Conservation (phyloP, 768 basidiomycete genomes). For the Amanita subjunquillea region DNA sequence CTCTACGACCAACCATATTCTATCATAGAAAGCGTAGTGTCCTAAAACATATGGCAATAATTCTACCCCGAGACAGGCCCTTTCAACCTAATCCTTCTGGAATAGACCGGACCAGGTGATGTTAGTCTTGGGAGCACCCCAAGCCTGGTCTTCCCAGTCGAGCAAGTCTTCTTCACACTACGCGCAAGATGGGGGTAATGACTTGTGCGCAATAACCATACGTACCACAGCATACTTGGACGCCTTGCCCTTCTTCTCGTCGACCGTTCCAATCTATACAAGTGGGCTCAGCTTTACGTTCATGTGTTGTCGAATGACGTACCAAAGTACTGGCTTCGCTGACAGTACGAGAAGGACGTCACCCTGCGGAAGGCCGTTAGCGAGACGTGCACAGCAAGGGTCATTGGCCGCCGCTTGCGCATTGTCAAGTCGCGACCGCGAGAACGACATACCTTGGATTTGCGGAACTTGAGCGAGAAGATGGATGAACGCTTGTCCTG, state of each 20-base stretch:
- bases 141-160: conserved; percentile 1
- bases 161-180: conserved; percentile 1
- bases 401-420: not conserved
- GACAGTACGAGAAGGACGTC: not conserved
- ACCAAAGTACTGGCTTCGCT: conserved; percentile 1
- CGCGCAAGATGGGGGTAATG: not conserved
- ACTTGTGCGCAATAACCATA: not conserved
- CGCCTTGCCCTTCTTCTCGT: not conserved
- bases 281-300: not conserved
- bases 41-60: not conserved
- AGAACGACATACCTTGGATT: not conserved
- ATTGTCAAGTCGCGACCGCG: not conserved
- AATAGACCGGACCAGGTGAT: not conserved
- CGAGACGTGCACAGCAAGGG: not conserved
- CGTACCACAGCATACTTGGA: not conserved
- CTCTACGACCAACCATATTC: too few species aligned
- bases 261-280: not conserved
- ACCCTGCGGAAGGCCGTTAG: not conserved
- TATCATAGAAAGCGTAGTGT: not conserved
- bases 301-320: not conserved
- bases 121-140: conserved; percentile 1
- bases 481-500: not conserved
- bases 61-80: not conserved
- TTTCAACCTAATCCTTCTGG: not conserved
- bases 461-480: not conserved